Evolutionary conservation across 768 basidiomycete genomes (phyloP).

Genomic region (Mycena albidolilacea): DNA sequence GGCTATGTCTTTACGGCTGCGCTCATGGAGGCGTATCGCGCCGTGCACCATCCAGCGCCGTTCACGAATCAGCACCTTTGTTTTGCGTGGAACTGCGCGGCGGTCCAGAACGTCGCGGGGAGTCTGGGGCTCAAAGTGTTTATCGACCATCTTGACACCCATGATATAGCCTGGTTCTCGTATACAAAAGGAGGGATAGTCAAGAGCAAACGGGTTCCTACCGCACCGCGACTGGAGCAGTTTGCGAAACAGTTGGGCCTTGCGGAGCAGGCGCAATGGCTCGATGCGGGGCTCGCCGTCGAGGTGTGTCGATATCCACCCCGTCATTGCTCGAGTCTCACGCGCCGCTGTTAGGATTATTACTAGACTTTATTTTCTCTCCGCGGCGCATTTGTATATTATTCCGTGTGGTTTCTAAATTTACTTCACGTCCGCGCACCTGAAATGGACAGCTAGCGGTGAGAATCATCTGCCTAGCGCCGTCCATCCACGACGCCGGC

Average conservation of each 20-base stretch:
- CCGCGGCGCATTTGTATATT: neutral
- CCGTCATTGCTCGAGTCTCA: constrained; percentile 8
- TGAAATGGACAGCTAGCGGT: too few species aligned
- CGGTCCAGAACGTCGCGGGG: neutral
- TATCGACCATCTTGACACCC: neutral
- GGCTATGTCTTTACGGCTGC: constrained; percentile 2
- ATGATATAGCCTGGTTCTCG: constrained; percentile 19
- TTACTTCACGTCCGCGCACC: too few species aligned
- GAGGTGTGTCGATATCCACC: constrained; percentile 2
- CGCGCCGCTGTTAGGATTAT: neutral
- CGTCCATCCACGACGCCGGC: too few species aligned
- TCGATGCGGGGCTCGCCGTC: constrained; percentile 11
- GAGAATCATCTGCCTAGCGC: too few species aligned
- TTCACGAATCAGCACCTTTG: neutral
- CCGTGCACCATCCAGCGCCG: neutral
- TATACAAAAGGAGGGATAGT: constrained; percentile 4
- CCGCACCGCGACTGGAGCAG: constrained; percentile 5
- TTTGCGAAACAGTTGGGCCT: constrained; percentile 15
- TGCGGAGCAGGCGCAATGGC: constrained; percentile 11
- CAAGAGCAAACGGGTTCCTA: neutral
- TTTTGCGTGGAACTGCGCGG: neutral
- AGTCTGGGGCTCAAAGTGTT: constrained; percentile 1
- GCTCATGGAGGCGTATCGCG: constrained; percentile 4
- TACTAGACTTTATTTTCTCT: neutral
- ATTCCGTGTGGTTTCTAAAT: neutral